Conservation (phyloP, 208 protist genomes). For the Leishmania arabica region DNA sequence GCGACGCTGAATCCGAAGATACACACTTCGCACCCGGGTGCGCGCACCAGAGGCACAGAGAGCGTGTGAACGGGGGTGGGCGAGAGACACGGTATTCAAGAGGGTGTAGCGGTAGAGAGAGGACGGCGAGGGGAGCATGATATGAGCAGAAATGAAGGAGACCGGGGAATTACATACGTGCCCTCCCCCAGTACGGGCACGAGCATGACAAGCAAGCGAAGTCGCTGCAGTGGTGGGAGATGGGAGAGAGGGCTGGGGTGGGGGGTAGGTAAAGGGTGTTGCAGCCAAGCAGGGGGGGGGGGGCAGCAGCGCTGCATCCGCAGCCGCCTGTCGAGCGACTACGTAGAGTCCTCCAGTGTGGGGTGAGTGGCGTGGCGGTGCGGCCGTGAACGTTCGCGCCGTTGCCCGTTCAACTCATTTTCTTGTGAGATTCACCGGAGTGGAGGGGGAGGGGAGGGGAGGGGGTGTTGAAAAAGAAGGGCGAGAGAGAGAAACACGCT, state of each 20-base stretch:
- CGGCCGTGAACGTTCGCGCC: background rate
- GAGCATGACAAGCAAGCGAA: background rate
- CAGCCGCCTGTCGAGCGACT: background rate
- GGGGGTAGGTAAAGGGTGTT: background rate
- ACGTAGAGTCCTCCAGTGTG: background rate
- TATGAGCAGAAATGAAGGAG: background rate
- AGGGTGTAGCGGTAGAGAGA: background rate
- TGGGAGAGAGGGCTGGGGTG: no score
- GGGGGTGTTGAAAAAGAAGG: background rate
- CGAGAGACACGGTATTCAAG: background rate
- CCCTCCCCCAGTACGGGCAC: background rate
- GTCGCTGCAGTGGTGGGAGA: background rate
- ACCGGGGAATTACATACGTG: background rate
- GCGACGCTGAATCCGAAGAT: background rate
- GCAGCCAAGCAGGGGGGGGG: background rate
- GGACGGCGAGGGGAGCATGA: background rate
- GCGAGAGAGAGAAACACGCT: background rate
- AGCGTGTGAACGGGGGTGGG: no score
- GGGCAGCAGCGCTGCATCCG: background rate
- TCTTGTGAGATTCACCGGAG: background rate
- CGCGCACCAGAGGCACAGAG: no score
- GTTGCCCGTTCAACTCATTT: background rate
- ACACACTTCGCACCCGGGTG: background rate
- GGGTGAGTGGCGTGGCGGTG: background rate
- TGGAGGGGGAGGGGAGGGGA: background rate